These are phyloP conservation scores for Salix koriyanagi DNA, from an alignment of 345 rosid species.

Conservation along the genomic window DNA sequence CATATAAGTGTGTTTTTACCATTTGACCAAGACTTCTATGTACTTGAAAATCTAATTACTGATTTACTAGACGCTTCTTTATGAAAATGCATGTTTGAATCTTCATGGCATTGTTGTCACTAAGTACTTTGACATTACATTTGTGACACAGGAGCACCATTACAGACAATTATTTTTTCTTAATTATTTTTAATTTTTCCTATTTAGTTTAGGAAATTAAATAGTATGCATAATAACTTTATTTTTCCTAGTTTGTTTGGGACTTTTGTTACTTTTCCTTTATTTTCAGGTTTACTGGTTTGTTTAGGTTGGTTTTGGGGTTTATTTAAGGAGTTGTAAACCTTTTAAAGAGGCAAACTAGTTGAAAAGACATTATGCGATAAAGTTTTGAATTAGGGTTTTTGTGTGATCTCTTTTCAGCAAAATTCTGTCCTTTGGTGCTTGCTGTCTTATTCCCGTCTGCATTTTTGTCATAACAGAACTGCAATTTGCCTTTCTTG, in stretches of 20 bases:
- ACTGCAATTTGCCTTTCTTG: not conserved
- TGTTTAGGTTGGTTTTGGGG: too few species aligned
- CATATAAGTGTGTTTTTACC: not conserved
- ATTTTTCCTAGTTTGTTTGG: not conserved
- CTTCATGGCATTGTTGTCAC: not conserved
- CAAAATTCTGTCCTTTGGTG: too few species aligned
- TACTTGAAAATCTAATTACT: not conserved
- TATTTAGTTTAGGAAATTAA: too few species aligned
- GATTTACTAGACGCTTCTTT: not conserved
- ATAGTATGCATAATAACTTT: not conserved
- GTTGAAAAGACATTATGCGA: too few species aligned
- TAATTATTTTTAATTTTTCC: too few species aligned
- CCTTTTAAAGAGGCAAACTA: too few species aligned
- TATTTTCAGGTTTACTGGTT: too few species aligned
- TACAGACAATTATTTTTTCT: too few species aligned
- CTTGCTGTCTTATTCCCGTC: too few species aligned
- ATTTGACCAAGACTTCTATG: not conserved
- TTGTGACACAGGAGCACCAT: not conserved
- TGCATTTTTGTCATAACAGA: not conserved
- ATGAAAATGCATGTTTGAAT: not conserved
- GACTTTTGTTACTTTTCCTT: not conserved
- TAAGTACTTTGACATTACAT: not conserved
- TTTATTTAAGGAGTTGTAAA: too few species aligned
- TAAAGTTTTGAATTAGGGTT: too few species aligned
- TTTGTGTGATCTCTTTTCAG: not conserved